Base-by-base conservation (phyloP, 768 basidiomycete species). In the Phylloporus rhodoxanthus region DNA sequence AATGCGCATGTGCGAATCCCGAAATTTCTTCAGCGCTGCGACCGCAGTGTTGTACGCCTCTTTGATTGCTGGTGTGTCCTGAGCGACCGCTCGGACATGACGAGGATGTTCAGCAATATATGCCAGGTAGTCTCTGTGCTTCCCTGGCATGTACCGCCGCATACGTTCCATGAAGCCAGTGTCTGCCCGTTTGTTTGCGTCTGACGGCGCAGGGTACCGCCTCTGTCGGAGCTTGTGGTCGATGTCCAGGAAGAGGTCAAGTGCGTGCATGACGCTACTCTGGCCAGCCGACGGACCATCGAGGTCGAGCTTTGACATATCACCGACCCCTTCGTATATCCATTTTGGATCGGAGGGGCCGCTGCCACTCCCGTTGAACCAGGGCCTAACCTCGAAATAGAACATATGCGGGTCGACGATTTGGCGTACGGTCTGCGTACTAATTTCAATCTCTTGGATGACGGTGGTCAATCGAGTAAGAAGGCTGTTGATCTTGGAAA, bases 271-370 rank as follows among this genome's bases (percentile, higher is more conserved):
- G 48, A 94, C 78, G 44, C 84, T 85, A 67, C 89, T 92, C 72
- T 99, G 95, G 2, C 95, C 95, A 1, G 92, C 95, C 9, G 89
- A 92, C 20, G 95, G 94, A 0, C 95, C 95, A 50, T 82, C 86
- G 46, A 84, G 77, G 53, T 86, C 81, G 34, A 89, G 78, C 44
- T 71, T 65, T 25, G 78, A 73, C 23, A 72, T 74, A 28, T 78
- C 70, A 5, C 75, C 73, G 8, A 89, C 80, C 0, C 89, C 91
- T 60, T 92, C 85, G 65, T 87, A 97, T 34, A 84, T 70, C 88
- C 88, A 91, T 17, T 71, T 72, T 8, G 75, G 72, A 23, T 69
- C 69, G 8, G 68, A 65, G 8, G 78, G 68, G 0, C 77, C 79
- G 54, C 75, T 78, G 39, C 76, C 76, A 55, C 87, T 89, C 13